Base-by-base conservation (phyloP, 495 filamentous ascomycete genomes). In the Lasiosphaeria ovina region DNA sequence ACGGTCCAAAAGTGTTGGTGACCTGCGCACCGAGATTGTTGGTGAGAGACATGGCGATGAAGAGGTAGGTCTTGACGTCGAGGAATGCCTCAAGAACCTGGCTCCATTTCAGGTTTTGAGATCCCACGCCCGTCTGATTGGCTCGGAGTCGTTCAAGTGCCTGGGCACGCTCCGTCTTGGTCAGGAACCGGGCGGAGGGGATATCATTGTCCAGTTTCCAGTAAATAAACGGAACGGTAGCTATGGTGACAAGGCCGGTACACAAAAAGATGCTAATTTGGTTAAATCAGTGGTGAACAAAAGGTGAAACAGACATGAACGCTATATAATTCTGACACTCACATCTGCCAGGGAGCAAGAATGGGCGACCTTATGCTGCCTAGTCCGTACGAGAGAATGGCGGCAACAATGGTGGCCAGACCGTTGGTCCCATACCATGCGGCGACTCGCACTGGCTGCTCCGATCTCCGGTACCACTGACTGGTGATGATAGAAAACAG, bases 391-490 rank as follows among this genome's bases (percentile, higher is more conserved):
- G 84, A 87, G 14, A 89, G 66, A 11, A 85, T 60, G 1, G 85
- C 82, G 0, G 86, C 87, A 49, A 86, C 55, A 12, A 89, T 88
- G 51, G 85, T 87, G 1, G 83, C 87, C 9, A 81, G 57, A 0
- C 86, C 87, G 36, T 87, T 78, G 5, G 85, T 86, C 31, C 78
- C 79, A 66, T 87, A 90, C 87, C 87, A 90, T 12, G 85, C 75
- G 4, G 80, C 81, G 24, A 87, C 86, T 12, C 87, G 75, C 2
- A 84, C 72, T 0, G 85, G 82, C 59, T 86, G 81, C 65, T 89
- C 86, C 1, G 78, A 75, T 10, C 83, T 78, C 0, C 83, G 83
- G 60, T 89, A 90, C 85, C 85, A 90, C 76, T 78, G 72, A 24
- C 70, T 69, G 11, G 80, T 83, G 58, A 85, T 81, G 57, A 85